Base-by-base conservation (phyloP, 768 basidiomycete species). In the Russula compacta region DNA sequence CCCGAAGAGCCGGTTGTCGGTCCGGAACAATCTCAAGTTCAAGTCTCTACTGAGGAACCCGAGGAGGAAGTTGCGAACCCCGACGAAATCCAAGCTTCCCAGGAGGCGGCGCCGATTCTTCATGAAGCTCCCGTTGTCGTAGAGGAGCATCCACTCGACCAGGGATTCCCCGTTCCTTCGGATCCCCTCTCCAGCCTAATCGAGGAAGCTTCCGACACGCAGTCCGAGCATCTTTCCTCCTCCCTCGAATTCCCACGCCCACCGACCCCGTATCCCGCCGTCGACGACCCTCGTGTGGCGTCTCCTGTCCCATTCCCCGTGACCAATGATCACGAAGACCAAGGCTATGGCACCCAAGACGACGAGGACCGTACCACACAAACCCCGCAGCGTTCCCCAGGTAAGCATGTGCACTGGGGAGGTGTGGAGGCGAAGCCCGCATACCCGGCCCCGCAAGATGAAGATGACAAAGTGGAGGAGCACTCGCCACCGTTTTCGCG, bases 341-440 rank as follows among this genome's bases (percentile, higher is more conserved):
- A 64, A 39, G 64, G 64, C 1, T 65, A 65, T 29, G 56, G 64
- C 14, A 65, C 64, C 4, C 64, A 65, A 54, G 64, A 65, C 17
- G 61, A 63, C 43, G 64, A 65, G 19, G 64, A 65, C 19, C 55
- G 60, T 40, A 21, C 39, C 15, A 11, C 55, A 3, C 57, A 63
- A 24, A 21, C 33, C 52, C 36, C 38, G 17, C 24, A 42, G 1
- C 61, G 56, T 15, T 38, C 46, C 33, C 14, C 46, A 10, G 61
- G 56, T 0, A 63, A 63, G 40, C 61, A 32, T 52, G 61, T 63
- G 39, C 61, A 63, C 56, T 63, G 61, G 61, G 61, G 61, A 44
- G 46, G 52, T 33, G 56, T 63, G 17, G 61, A 63, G 47, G 61
- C 56, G 39, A 56, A 63, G 24, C 44, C 56, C 9, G 56, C 61